Evolutionary conservation across 116 monocot species (phyloP).

Genomic region (Phalaenopsis hybrid): DNA sequence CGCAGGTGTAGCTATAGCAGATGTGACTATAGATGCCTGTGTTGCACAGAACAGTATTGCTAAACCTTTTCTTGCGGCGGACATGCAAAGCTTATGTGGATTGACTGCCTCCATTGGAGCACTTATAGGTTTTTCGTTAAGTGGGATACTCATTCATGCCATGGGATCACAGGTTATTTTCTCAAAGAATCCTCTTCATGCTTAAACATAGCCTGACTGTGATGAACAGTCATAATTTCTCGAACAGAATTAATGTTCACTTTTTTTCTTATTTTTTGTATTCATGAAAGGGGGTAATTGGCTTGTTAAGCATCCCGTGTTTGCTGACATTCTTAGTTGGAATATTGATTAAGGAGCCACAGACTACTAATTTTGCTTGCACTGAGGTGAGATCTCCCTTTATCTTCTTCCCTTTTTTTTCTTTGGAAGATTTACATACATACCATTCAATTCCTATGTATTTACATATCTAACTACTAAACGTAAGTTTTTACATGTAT

Average conservation of each 20-base stretch:
- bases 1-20: slow-evolving; percentile 45
- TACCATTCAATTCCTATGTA: no score
- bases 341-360: slow-evolving; percentile 37
- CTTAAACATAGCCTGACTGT: not conserved
- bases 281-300: slow-evolving; percentile 45
- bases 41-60: slow-evolving; percentile 50
- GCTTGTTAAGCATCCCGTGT: slow-evolving; percentile 57
- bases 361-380: slow-evolving; percentile 31
- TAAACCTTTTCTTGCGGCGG: slow-evolving; percentile 41
- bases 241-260: slow-evolving; percentile 1
- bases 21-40: slow-evolving; percentile 53
- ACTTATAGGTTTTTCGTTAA: slow-evolving; percentile 43
- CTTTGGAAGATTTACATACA: no score
- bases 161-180: slow-evolving; percentile 46
- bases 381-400: slow-evolving; percentile 27
- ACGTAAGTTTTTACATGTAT: no score
- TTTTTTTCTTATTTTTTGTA: slow-evolving; percentile 1
- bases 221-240: not conserved
- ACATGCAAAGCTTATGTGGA: slow-evolving; percentile 51
- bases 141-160: slow-evolving; percentile 50
- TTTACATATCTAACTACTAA: no score
- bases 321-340: slow-evolving; percentile 45
- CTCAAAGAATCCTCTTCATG: not conserved
- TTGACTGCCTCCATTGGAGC: slow-evolving; percentile 40
- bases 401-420: not conserved